Evolutionary conservation across 352 stramenopile genomes (phyloP), one percentile per base, ranked within the genome.

Genomic region (Globisporangium radiosum): DNA sequence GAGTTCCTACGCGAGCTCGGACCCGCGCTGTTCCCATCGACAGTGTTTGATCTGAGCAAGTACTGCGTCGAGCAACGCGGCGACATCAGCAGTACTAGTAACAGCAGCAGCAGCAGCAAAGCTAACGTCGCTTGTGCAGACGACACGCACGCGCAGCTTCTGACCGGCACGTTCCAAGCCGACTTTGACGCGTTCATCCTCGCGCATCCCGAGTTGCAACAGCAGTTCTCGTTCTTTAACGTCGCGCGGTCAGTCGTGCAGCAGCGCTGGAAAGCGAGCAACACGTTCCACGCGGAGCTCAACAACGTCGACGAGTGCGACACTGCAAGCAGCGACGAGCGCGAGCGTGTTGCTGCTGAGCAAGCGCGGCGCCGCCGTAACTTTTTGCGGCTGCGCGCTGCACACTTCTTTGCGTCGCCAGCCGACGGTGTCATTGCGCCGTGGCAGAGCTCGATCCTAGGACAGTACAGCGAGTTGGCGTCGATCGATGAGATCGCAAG

Each of bases 341-440:
- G 19, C 17, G 59, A 52, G 9, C 17, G 17, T 19, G 17, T 19
- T 19, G 45, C 2, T 0, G 3, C 33, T 9, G 57, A 69, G 4
- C 44, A 72, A 42, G 55, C 59, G 44, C 64, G 61, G 10, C 67
- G 67, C 47, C 71, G 66, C 54, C 54, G 44, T 53, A 71, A 76
- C 66, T 75, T 74, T 40, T 54, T 65, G 17, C 68, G 57, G 52
- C 52, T 81, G 42, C 60, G 66, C 15, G 64, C 63, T 14, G 75
- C 65, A 6, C 69, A 83, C 15, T 81, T 73, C 54, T 83, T 85
- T 52, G 71, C 69, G 14, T 83, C 76, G 7, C 64, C 73, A 0
- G 42, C 63, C 9, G 73, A 86, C 55, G 70, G 54, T 0, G 52
- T 68, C 1, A 57, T 69, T 33, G 63, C 62, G 17, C 75, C 73